Conservation (phyloP, 768 basidiomycete species). For the Gautieria morchelliformis region DNA sequence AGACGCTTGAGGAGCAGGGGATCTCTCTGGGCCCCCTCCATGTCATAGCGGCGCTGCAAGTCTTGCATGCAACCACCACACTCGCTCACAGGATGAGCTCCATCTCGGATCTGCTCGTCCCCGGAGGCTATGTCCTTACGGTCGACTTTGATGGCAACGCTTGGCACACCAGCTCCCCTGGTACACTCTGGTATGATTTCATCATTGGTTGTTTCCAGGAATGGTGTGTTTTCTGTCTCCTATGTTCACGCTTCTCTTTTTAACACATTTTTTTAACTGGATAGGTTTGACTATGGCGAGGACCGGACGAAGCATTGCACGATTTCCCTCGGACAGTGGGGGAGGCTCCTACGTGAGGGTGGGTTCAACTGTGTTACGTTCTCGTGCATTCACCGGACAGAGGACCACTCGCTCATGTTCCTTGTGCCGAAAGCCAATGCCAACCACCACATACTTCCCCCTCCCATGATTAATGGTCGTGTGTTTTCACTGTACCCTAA, state of each 20-base stretch:
- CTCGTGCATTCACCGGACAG: neutral
- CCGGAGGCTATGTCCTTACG: too few relatives aligned
- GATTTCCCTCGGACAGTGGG: constrained; percentile 2
- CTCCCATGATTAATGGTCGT: too few relatives aligned
- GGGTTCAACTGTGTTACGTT: constrained; percentile 5
- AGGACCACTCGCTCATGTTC: constrained; percentile 7
- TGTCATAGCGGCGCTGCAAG: constrained; percentile 12
- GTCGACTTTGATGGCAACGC: constrained; percentile 13
- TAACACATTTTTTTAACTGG: too few relatives aligned
- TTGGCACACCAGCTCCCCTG: constrained; percentile 3
- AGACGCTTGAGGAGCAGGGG: too few relatives aligned
- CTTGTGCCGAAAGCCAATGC: constrained; percentile 1
- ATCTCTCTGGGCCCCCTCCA: too few relatives aligned
- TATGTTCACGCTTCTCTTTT: neutral
- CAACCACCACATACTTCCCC: neutral
- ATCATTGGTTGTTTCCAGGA: constrained; percentile 8
- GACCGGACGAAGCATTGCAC: constrained; percentile 4
- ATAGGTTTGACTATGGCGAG: constrained; percentile 6
- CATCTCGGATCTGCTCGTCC: too few relatives aligned
- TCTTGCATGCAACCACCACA: too few relatives aligned
- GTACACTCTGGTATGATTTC: too few relatives aligned
- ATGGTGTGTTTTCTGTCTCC: constrained; percentile 3
- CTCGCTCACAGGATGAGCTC: too few relatives aligned
- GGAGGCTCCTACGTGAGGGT: neutral
- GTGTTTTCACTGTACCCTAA: too few relatives aligned